phyloP scores from a whole-genome alignment of 768 basidiomycete genomes.

The Paxillus ammoniavirescens region DNA sequence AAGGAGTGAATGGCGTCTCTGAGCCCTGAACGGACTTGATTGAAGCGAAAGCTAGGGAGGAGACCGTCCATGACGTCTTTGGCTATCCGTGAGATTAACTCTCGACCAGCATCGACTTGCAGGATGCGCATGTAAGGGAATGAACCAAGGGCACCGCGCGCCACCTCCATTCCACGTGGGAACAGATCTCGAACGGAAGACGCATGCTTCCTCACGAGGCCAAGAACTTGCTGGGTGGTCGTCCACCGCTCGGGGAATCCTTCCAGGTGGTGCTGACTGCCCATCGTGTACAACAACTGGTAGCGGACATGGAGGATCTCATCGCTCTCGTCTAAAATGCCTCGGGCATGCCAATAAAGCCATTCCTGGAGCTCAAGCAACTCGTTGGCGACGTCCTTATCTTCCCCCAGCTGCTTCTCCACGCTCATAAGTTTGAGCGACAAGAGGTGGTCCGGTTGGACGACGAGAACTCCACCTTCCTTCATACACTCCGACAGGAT shows the following conservation, averaged over 20 bases:
- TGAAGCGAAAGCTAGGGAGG: conserved; percentile 18
- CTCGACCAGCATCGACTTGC: neutral
- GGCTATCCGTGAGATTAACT: neutral
- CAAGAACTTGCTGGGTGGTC: conserved; percentile 37
- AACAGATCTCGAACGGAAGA: neutral
- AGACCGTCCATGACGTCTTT: conserved; percentile 17
- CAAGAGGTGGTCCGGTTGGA: conserved; percentile 51
- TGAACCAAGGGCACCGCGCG: neutral
- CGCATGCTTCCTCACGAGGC: conserved; percentile 20
- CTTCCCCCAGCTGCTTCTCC: conserved; percentile 13
- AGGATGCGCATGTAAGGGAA: conserved; percentile 9
- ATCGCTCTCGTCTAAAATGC: conserved; percentile 24
- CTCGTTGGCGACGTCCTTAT: conserved; percentile 3
- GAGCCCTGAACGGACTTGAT: conserved; percentile 13
- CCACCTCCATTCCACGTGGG: conserved; percentile 4
- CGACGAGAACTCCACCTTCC: conserved; percentile 40
- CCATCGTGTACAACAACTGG: conserved; percentile 48
- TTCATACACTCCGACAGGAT: conserved; percentile 30
- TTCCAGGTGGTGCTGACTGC: conserved; percentile 36
- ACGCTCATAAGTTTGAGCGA: conserved; percentile 43
- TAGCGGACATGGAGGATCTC: conserved; percentile 46
- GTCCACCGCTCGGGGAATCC: conserved; percentile 44
- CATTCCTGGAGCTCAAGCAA: conserved; percentile 21
- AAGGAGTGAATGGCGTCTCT: conserved; percentile 19
- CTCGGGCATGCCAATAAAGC: conserved; percentile 17